Conservation (phyloP, 2,329 filamentous ascomycete genomes). For the Curvularia spicifera region DNA sequence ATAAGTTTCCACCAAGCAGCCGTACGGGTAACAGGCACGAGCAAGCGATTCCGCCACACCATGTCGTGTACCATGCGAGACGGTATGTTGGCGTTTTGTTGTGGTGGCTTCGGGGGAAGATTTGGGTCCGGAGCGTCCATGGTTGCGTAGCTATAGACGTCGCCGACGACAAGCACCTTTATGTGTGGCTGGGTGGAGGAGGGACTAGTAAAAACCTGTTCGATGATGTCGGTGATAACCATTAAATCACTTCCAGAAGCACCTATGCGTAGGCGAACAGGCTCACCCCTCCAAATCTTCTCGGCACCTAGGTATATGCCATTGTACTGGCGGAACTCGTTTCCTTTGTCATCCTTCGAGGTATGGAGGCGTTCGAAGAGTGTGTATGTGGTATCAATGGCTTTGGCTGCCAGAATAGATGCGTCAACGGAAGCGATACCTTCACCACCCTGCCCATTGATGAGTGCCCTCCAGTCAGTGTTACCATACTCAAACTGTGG, state of each 20-base stretch:
- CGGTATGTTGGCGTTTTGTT: conserved; percentile 55
- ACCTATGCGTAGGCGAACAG: conserved; percentile 59
- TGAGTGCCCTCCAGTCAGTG: conserved; percentile 59
- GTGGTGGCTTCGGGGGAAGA: conserved; percentile 47
- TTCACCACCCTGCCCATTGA: conserved; percentile 53
- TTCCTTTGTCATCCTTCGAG: conserved; percentile 40
- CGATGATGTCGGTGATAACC: conserved; percentile 54
- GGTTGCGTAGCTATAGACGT: conserved; percentile 59
- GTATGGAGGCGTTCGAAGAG: conserved; percentile 58
- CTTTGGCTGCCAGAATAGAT: conserved; percentile 64
- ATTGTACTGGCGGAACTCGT: conserved; percentile 57
- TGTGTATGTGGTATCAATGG: conserved; percentile 62
- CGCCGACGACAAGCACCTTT: conserved; percentile 55
- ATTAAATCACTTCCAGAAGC: conserved; percentile 56
- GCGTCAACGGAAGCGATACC: conserved; percentile 62
- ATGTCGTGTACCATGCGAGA: conserved; percentile 60
- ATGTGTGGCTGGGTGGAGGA: conserved; percentile 26
- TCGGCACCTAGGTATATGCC: conserved; percentile 65
- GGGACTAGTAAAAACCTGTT: conserved; percentile 38
- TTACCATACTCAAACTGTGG: conserved; percentile 54
- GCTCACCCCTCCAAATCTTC: conserved; percentile 66
- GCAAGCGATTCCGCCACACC: conserved; percentile 54
- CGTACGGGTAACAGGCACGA: conserved; percentile 47
- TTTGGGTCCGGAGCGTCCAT: conserved; percentile 32
- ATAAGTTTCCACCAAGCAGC: conserved; percentile 55